Evolutionary conservation across 257 asterid species (phyloP), one percentile per base, ranked within the genome.

Genomic region (Ophiorrhiza pumila): DNA sequence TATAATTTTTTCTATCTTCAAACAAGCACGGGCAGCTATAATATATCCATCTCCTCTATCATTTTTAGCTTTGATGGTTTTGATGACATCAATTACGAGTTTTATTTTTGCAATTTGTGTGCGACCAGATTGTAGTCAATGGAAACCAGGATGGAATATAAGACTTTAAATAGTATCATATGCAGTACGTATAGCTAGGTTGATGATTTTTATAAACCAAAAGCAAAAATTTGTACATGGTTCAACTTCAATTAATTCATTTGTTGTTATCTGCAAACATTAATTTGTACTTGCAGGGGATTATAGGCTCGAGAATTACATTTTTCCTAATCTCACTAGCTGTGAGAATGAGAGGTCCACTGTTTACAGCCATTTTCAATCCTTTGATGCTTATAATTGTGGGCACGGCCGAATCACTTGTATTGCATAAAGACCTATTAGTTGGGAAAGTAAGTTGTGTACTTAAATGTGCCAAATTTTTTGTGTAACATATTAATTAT

Each of bases 311-410:
- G 72, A 32, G 74, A 53, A 13, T 80, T 7, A 58, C 64, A 32
- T 45, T 72, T 32, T 31, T 45, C 18, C 27, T 73, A 2, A 7
- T 60, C 23, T 64, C 69, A 65, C 50, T 57, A 1, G 68, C 73
- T 46, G 68, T 83, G 0, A 76, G 77, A 22, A 73, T 80, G 81
- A 72, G 76, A 65, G 83, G 87, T 29, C 87, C 87, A 18, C 13
- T 80, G 37, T 83, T 83, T 75, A 80, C 61, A n/a, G 64, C 85
- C 5, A 35, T 52, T 47, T 83, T 83, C 77, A 80, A 22, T 46
- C 87, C 85, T 6, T 43, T 80, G 7, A 34, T 65, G 66, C 87
- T 78, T 31, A 60, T 83, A 65, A 27, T 77, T 5, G 81, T 78
- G 0, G 83, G 81, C 56, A 53, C 78, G 57, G 62, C 71, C 5